Evolutionary conservation across 306 rosid species (phyloP).

Genomic region (Myrica gale): DNA sequence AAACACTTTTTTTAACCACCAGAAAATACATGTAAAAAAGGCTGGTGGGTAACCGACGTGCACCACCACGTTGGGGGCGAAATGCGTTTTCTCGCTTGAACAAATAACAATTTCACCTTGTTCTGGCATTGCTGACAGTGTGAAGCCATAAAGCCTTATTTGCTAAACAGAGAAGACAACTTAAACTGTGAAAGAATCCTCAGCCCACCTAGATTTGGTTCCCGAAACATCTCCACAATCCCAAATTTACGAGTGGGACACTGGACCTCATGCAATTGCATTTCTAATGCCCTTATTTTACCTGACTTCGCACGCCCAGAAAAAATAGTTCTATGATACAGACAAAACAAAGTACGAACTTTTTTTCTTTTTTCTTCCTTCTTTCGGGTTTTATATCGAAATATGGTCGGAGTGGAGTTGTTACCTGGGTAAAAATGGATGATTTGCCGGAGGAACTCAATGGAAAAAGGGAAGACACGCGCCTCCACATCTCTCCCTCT

Average conservation of each 20-base stretch:
- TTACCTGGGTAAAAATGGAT: constrained; percentile 38
- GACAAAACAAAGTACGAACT: neutral
- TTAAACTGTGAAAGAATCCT: neutral
- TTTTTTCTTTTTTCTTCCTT: neutral
- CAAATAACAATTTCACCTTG: neutral
- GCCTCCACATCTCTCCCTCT: constrained; percentile 53
- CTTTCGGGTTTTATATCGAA: neutral
- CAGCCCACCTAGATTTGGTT: neutral
- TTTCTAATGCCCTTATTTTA: neutral
- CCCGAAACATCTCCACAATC: neutral
- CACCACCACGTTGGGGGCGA: neutral
- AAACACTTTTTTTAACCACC: neutral
- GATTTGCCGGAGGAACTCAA: constrained; percentile 36
- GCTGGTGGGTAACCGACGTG: neutral
- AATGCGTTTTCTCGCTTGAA: neutral
- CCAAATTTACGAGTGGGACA: neutral
- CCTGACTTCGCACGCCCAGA: neutral
- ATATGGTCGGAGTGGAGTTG: neutral
- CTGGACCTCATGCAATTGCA: neutral
- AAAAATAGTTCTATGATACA: neutral
- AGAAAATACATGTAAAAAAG: neutral
- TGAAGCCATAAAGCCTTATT: neutral
- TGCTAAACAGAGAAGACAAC: neutral
- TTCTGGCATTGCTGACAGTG: neutral
- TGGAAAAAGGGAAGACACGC: constrained; percentile 37